Percentiles rank a stretch among this genome's conserved stretches.
These are phyloP conservation scores for Populus hybrid DNA, from an alignment of 441 rosid species.

Conservation along the genomic window DNA sequence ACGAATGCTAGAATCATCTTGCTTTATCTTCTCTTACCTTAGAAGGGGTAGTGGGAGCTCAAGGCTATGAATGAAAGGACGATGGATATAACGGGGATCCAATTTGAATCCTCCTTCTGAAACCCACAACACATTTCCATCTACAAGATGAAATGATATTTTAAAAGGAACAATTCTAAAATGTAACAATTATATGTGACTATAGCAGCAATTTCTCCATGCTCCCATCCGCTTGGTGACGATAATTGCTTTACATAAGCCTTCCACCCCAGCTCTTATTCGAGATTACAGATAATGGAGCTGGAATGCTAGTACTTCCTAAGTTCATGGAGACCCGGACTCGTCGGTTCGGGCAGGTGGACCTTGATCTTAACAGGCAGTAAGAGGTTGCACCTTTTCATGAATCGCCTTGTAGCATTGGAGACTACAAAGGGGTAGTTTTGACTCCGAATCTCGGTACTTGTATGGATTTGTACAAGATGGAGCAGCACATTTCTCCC, in stretches of 20 bases:
- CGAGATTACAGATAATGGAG: neutral
- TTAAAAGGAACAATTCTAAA: neutral
- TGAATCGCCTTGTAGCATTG: constrained; percentile 81
- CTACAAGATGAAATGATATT: neutral
- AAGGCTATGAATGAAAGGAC: neutral
- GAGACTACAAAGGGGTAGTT: constrained; percentile 89
- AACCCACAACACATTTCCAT: neutral
- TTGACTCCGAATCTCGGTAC: constrained; percentile 84
- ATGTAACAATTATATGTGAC: neutral
- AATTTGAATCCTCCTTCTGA: neutral
- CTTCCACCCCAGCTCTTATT: neutral
- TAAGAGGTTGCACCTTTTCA: constrained; percentile 28
- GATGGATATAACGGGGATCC: neutral
- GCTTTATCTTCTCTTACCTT: neutral
- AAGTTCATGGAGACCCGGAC: neutral
- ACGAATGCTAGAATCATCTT: neutral
- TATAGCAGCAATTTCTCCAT: neutral
- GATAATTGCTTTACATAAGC: neutral
- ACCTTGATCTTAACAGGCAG: constrained; percentile 35
- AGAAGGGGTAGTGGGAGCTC: neutral
- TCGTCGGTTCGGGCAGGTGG: neutral
- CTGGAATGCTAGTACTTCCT: neutral
- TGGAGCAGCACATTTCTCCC: constrained; percentile 87
- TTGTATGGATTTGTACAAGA: constrained; percentile 71
- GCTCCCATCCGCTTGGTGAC: neutral